phyloP scores from a whole-genome alignment of 1,284 basidiomycete genomes.

The Moesziomyces parantarcticus region DNA sequence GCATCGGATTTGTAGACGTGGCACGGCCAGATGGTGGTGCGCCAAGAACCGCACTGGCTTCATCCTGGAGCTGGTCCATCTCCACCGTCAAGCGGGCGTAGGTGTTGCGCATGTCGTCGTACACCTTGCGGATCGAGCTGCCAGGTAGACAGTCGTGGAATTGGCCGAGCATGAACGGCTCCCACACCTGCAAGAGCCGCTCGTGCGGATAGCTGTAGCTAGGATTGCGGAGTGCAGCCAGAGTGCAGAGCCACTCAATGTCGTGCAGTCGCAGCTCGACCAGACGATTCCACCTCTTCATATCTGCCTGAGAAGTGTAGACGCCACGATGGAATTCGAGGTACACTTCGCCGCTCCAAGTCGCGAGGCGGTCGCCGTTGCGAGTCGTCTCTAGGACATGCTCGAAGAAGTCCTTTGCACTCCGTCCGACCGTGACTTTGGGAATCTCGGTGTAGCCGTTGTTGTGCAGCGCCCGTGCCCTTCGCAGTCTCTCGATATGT shows the following conservation, averaged over 20 bases:
- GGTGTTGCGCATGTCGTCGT: slow-evolving; percentile 87
- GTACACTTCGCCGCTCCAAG: slow-evolving; percentile 75
- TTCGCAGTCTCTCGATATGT: slow-evolving; percentile 75
- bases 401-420: slow-evolving; percentile 80
- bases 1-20: not conserved
- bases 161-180: slow-evolving; percentile 71
- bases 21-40: slow-evolving; percentile 1
- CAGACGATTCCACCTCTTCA: slow-evolving; percentile 95
- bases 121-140: slow-evolving; percentile 82
- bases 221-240: slow-evolving; percentile 78
- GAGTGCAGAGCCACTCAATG: slow-evolving; percentile 84
- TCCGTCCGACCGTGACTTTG: slow-evolving; percentile 45
- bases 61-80: slow-evolving; percentile 78
- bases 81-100: slow-evolving; percentile 82
- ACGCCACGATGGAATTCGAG: slow-evolving; percentile 79
- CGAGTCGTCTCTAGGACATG: slow-evolving; percentile 77
- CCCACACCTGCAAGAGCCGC: slow-evolving; percentile 86
- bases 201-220: slow-evolving; percentile 84
- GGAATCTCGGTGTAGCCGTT: slow-evolving; percentile 63
- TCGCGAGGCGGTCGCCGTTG: slow-evolving; percentile 80
- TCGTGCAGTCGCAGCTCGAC: slow-evolving; percentile 90
- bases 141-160: slow-evolving; percentile 82
- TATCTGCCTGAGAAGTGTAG: slow-evolving; percentile 76
- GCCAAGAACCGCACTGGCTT: slow-evolving; percentile 77
- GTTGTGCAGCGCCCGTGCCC: slow-evolving; percentile 78